A percentile compares a stretch with the other conserved stretches of the same genome.
Evolutionary conservation across 2,329 filamentous ascomycete species (phyloP).

Genomic region (Zarea fungicola): DNA sequence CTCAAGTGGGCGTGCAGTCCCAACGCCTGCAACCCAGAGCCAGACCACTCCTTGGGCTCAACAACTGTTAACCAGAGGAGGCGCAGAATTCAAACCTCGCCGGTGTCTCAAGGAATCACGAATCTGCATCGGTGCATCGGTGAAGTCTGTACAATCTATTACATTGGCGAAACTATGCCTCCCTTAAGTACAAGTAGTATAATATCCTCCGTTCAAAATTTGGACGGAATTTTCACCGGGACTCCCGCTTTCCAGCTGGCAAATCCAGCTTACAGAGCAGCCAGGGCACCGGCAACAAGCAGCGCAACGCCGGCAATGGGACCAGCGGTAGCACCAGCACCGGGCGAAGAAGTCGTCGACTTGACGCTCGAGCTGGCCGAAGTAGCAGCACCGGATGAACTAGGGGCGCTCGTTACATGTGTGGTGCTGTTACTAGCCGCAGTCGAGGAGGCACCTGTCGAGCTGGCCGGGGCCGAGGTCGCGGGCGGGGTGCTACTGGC

Average conservation of each 20-base stretch:
- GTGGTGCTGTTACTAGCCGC: not conserved
- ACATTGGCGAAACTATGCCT: not conserved
- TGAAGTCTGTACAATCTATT: not conserved
- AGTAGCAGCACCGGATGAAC: not conserved
- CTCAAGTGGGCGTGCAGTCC: too few species aligned
- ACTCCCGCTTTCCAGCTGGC: too few species aligned
- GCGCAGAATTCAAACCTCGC: too few species aligned
- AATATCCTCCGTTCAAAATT: not conserved
- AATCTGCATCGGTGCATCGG: too few species aligned
- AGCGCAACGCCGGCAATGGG: conserved; percentile 1
- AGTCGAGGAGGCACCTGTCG: conserved; percentile 1
- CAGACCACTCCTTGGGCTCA: too few species aligned
- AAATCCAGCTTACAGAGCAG: not conserved
- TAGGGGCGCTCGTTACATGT: not conserved
- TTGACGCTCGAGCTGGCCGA: not conserved
- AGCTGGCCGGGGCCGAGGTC: conserved; percentile 11
- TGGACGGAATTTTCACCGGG: too few species aligned
- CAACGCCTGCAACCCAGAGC: too few species aligned
- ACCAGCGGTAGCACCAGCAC: not conserved
- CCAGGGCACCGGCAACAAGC: conserved; percentile 4
- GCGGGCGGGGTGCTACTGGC: not conserved
- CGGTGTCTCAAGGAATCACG: too few species aligned
- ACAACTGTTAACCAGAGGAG: too few species aligned
- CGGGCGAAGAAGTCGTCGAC: not conserved
- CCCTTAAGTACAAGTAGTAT: too few species aligned